phyloP scores from a whole-genome alignment of 352 stramenopile genomes.

The Lagenidium giganteum region DNA sequence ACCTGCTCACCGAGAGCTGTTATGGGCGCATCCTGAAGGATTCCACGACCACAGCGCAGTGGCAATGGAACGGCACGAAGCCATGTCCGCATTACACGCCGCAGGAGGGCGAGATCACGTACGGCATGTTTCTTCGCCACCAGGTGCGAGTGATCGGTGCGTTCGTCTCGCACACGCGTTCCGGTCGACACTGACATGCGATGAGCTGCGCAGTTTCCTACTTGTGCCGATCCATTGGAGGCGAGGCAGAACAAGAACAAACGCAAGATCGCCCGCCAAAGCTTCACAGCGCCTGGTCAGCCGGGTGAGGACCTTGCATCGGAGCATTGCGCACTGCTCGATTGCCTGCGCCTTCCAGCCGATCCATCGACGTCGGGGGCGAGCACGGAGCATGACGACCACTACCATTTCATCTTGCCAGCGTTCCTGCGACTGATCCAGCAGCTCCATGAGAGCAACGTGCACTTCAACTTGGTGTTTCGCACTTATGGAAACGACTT shows the following conservation, averaged over 20 bases:
- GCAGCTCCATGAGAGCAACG: constrained; percentile 33
- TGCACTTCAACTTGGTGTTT: constrained; percentile 74
- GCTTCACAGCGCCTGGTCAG: constrained; percentile 52
- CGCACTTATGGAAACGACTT: constrained; percentile 73
- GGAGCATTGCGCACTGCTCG: constrained; percentile 41
- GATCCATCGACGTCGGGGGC: constrained; percentile 4
- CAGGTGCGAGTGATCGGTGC: constrained; percentile 27
- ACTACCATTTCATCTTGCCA: constrained; percentile 60
- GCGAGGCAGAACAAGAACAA: constrained; percentile 57
- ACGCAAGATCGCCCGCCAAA: constrained; percentile 51
- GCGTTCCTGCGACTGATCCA: constrained; percentile 59
- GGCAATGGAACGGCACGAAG: too few species aligned
- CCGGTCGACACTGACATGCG: neutral
- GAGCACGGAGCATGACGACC: constrained; percentile 22
- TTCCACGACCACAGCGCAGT: too few species aligned
- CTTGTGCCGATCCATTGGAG: constrained; percentile 32
- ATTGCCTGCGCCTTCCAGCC: constrained; percentile 38
- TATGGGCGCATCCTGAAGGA: too few species aligned
- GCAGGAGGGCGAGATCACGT: constrained; percentile 40
- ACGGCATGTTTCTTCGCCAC: constrained; percentile 51
- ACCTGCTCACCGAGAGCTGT: constrained; percentile 57
- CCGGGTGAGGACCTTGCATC: constrained; percentile 35
- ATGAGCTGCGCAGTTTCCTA: constrained; percentile 37
- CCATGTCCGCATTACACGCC: too few species aligned
- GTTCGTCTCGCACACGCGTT: constrained; percentile 1